Evolutionary conservation across 75 land plant species (phyloP), one percentile per base, ranked within the genome.

Genomic region (Isoetes taiwanensis): DNA sequence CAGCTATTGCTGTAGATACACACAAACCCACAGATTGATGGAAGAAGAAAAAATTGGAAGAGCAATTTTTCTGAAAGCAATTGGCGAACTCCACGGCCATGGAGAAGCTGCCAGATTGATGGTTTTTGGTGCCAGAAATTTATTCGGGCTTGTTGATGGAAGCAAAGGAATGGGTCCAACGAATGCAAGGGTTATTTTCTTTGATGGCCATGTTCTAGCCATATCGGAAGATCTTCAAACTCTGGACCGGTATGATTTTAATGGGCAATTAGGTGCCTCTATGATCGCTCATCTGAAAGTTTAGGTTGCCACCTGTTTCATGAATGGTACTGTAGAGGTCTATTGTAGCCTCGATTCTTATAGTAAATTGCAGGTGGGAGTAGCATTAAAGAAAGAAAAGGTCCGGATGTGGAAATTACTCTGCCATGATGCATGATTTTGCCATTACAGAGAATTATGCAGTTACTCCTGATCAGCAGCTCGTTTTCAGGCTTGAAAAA

Each of bases 61-160:
- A 0, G 70, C 90, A 2, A 34, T 84, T 11, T 87, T 76, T 57
- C 94, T 89, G 3, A 87, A 84, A 35, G 84, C 94, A 1, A 78
- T 87, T 1, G 94, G 94, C 2, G 94, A 87, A 66, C 84, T 87
- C 25, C 94, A 87, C 39, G 94, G 94, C 17, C 88, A 84, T 62
- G 68, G 82, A 14, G 94, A 89, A n/a, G 68, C 83, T 21, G 85
- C 73, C 0, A 58, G 90, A 8, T 71, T 87, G 25, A 17, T 71
- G 35, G 55, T 87, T 8, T 78, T 66, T 74, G 64, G 63, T 52
- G 68, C 80, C 3, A 67, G 94, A 5, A 62, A 75, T 19, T 33
- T 78, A 24, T 63, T 62, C 34, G 90, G 94, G 11, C 63, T 87
- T 9, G 50, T 87, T 21, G 90, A 87, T 57, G 43, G 57, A 3